A percentile compares a stretch with the other conserved stretches of the same genome.
These are phyloP conservation scores for Aspergillus clavatus DNA, from an alignment of 2,329 filamentous ascomycete species.

Conservation along the genomic window DNA sequence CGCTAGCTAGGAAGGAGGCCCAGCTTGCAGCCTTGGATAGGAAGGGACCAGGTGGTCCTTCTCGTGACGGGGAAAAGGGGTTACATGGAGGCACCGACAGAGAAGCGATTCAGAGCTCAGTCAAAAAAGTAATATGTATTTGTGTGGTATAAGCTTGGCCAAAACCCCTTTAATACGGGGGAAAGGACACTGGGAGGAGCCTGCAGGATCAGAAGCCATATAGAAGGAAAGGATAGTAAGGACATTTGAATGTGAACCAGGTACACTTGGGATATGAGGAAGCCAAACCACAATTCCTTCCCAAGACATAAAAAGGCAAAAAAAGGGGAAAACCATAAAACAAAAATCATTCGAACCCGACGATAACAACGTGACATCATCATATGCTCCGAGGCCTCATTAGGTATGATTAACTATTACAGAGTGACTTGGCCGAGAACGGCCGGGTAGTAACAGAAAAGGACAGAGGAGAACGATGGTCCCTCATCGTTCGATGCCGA, in stretches of 20 bases:
- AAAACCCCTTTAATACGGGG: too few species aligned
- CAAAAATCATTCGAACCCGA: slow-evolving; percentile 7
- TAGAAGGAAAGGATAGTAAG: slow-evolving; percentile 3
- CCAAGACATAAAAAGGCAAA: too few species aligned
- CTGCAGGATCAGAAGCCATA: slow-evolving; percentile 1
- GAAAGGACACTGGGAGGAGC: not conserved
- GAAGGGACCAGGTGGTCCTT: too few species aligned
- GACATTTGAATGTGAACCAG: not conserved
- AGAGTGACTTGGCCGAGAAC: not conserved
- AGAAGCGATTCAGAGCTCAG: too few species aligned
- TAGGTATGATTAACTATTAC: slow-evolving; percentile 19
- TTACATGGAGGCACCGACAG: too few species aligned
- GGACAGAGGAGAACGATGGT: slow-evolving; percentile 7
- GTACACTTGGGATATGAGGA: not conserved
- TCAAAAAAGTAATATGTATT: too few species aligned
- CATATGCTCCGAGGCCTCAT: slow-evolving; percentile 14
- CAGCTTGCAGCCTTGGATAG: too few species aligned
- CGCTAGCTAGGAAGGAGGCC: too few species aligned
- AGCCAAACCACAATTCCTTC: not conserved
- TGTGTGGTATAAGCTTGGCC: too few species aligned
- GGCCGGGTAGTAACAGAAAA: slow-evolving; percentile 7
- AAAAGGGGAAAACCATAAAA: too few species aligned
- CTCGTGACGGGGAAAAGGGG: too few species aligned
- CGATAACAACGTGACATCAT: slow-evolving; percentile 5
- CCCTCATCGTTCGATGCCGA: slow-evolving; percentile 39